These are phyloP conservation scores for Vitis vinifera DNA, from an alignment of 164 flowering plant species.

Conservation along the genomic window DNA sequence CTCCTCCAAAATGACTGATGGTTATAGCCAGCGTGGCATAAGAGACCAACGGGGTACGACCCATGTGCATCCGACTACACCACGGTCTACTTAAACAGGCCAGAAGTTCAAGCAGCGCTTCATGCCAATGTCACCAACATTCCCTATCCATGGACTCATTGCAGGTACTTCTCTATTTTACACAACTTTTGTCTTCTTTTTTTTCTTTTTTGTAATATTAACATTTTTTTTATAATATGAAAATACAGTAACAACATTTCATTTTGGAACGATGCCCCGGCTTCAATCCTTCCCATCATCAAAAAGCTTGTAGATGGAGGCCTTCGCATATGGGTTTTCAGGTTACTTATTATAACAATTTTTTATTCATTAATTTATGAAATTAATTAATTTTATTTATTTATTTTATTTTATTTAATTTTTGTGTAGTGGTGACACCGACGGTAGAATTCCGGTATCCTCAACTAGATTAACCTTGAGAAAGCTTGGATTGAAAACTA, in stretches of 20 bases:
- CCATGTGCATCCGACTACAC: constrained; percentile 52
- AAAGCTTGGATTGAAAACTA: constrained; percentile 48
- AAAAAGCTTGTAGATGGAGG: constrained; percentile 8
- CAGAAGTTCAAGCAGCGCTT: constrained; percentile 78
- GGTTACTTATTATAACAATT: constrained; percentile 24
- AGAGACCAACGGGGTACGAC: constrained; percentile 57
- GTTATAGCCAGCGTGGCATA: constrained; percentile 38
- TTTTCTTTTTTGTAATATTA: background rate
- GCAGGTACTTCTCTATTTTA: constrained; percentile 46
- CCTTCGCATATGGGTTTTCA: constrained; percentile 58
- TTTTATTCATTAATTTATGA: background rate
- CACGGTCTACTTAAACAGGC: constrained; percentile 56
- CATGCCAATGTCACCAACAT: constrained; percentile 82
- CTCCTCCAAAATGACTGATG: background rate
- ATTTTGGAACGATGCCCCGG: constrained; percentile 35
- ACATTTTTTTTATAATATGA: no score
- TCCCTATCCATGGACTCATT: constrained; percentile 67
- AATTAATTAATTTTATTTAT: no score
- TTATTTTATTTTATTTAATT: no score
- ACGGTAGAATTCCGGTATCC: constrained; percentile 77
- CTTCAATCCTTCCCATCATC: constrained; percentile 1
- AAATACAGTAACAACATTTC: constrained; percentile 35
- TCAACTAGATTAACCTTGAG: constrained; percentile 51
- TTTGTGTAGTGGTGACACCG: constrained; percentile 60
- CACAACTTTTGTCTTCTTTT: background rate